Evolutionary conservation across 2,329 filamentous ascomycete species (phyloP).

Genomic region (Alternaria sp.): DNA sequence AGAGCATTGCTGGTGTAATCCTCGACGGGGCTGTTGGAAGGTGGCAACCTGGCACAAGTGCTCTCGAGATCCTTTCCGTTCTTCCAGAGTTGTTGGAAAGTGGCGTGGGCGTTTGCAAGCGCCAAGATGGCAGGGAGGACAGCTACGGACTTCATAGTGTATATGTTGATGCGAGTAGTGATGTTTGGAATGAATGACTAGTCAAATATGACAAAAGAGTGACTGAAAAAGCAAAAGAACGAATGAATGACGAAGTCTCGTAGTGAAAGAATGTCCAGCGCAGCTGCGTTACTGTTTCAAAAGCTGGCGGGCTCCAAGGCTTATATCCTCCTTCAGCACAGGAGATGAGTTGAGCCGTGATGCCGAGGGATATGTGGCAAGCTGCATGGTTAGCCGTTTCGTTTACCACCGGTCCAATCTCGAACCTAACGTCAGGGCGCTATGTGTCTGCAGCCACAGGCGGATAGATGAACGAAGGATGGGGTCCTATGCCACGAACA

Average conservation of each 20-base stretch:
- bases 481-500: conserved; percentile 18
- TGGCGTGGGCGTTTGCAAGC: conserved; percentile 40
- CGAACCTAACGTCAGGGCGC: conserved; percentile 25
- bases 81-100: conserved; percentile 43
- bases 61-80: conserved; percentile 42
- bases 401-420: conserved; percentile 35
- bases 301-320: conserved; percentile 15
- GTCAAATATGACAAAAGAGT: conserved; percentile 34
- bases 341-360: conserved; percentile 25
- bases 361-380: conserved; percentile 26
- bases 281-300: conserved; percentile 36
- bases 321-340: conserved; percentile 30
- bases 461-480: conserved; percentile 30
- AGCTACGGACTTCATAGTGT: conserved; percentile 39
- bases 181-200: conserved; percentile 24
- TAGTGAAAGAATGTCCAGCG: conserved; percentile 42
- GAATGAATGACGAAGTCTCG: conserved; percentile 27
- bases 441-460: conserved; percentile 31
- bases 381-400: conserved; percentile 33
- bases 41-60: conserved; percentile 38
- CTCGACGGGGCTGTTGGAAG: conserved; percentile 41
- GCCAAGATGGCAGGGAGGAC: conserved; percentile 37
- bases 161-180: conserved; percentile 4
- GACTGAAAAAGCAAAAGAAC: conserved; percentile 27
- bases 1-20: conserved; percentile 42